phyloP scores from a whole-genome alignment of 768 basidiomycete genomes.

The Mycena alexandri region DNA sequence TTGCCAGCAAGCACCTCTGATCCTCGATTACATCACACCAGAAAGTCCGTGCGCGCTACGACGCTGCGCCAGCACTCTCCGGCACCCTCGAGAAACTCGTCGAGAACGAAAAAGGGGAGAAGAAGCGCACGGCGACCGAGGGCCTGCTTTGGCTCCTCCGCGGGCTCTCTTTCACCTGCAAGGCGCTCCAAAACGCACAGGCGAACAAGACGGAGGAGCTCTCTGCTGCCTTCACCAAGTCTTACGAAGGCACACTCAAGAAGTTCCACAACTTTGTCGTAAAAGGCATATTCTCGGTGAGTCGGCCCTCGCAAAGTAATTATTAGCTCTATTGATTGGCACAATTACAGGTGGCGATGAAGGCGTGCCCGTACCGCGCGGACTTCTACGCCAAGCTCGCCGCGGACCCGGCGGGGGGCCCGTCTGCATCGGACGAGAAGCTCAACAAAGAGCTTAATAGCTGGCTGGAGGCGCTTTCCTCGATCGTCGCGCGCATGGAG shows the following conservation, averaged over 20 bases:
- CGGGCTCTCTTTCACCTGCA: slow-evolving; percentile 90
- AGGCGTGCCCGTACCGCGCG: slow-evolving; percentile 73
- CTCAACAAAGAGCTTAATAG: slow-evolving; percentile 69
- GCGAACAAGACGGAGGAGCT: slow-evolving; percentile 75
- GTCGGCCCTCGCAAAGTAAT: slow-evolving; percentile 44
- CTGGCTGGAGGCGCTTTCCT: slow-evolving; percentile 76
- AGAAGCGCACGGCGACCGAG: slow-evolving; percentile 90
- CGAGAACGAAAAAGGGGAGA: slow-evolving; percentile 85
- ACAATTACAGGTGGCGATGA: slow-evolving; percentile 67
- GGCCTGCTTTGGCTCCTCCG: slow-evolving; percentile 95
- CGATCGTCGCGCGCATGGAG: slow-evolving; percentile 66
- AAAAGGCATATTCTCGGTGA: slow-evolving; percentile 67
- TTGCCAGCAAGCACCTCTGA: slow-evolving; percentile 19
- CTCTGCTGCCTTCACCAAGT: slow-evolving; percentile 76
- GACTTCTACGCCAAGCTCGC: slow-evolving; percentile 79
- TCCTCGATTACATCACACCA: slow-evolving; percentile 45
- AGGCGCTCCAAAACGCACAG: slow-evolving; percentile 80
- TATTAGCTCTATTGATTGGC: slow-evolving; percentile 5
- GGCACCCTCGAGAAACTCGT: slow-evolving; percentile 88
- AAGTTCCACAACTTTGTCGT: slow-evolving; percentile 87
- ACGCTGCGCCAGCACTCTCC: slow-evolving; percentile 72
- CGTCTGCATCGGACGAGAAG: slow-evolving; percentile 58
- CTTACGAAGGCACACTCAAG: slow-evolving; percentile 88
- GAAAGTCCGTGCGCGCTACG: slow-evolving; percentile 92
- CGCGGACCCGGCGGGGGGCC: slow-evolving; percentile 66